phyloP scores from a whole-genome alignment of 805 yeast species.

The Barnettozyma populi region DNA sequence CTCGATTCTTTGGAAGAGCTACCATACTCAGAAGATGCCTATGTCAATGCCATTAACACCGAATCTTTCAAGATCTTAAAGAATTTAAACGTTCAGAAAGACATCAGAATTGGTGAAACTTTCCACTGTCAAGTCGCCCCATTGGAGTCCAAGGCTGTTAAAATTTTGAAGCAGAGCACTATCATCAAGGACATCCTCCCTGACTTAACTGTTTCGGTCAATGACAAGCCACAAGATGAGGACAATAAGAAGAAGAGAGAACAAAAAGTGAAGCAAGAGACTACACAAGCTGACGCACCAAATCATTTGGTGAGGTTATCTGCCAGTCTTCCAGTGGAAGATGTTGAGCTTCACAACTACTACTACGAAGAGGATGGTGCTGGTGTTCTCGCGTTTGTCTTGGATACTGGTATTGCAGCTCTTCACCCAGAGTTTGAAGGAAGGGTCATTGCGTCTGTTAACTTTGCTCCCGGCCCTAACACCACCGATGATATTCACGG shows the following conservation, averaged over 20 bases:
- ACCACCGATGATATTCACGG: slow-evolving; percentile 56
- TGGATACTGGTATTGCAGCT: slow-evolving; percentile 73
- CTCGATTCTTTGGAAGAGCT: neutral
- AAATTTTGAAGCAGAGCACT: slow-evolving; percentile 4
- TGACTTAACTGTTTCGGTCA: slow-evolving; percentile 36
- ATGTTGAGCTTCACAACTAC: slow-evolving; percentile 29
- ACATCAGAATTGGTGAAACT: slow-evolving; percentile 5
- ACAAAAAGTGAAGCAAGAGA: neutral
- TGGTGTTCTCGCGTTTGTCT: slow-evolving; percentile 64
- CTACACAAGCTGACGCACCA: slow-evolving; percentile 45
- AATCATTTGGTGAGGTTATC: slow-evolving; percentile 61
- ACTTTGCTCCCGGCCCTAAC: slow-evolving; percentile 46
- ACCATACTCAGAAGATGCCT: neutral
- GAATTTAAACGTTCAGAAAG: slow-evolving; percentile 2
- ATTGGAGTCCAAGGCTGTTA: slow-evolving; percentile 3
- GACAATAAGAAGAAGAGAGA: neutral
- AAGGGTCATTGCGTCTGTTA: slow-evolving; percentile 53
- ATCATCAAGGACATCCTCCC: slow-evolving; percentile 7
- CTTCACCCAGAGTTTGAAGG: slow-evolving; percentile 58
- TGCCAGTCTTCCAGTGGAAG: slow-evolving; percentile 30
- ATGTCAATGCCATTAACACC: neutral
- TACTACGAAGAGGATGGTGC: slow-evolving; percentile 48
- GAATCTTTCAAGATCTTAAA: slow-evolving; percentile 6
- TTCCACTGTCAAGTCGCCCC: slow-evolving; percentile 9
- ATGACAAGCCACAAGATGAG: neutral